Evolutionary conservation across 257 asterid species (phyloP).

Genomic region (Solanum corneliomulleri): DNA sequence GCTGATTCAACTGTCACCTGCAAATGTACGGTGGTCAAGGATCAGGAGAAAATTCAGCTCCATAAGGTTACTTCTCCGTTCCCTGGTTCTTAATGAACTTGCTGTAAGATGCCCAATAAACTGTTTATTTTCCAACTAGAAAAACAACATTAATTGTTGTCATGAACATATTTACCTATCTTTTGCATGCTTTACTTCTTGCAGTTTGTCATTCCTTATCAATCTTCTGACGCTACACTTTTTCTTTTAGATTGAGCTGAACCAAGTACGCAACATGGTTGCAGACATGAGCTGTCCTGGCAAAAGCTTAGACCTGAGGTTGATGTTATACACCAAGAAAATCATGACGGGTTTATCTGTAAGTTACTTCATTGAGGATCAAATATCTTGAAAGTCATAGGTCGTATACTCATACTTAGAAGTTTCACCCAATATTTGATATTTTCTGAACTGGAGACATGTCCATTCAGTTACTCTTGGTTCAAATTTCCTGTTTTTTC

Average conservation of each 20-base stretch:
- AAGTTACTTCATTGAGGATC: constrained; percentile 7
- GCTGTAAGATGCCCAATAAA: not conserved
- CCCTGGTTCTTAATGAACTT: not conserved
- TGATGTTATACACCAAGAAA: constrained; percentile 33
- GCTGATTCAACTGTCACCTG: constrained; percentile 32
- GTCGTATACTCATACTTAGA: no score
- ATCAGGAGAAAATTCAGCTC: constrained; percentile 19
- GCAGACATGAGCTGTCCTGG: constrained; percentile 37
- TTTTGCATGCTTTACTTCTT: not conserved
- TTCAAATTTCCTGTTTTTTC: not conserved
- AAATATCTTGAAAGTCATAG: not conserved
- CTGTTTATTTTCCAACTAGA: not conserved
- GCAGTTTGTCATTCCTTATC: not conserved
- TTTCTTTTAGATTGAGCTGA: constrained; percentile 19
- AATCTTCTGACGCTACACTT: not conserved
- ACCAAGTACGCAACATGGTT: constrained; percentile 36
- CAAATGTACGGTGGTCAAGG: constrained; percentile 23
- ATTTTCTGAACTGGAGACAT: not conserved
- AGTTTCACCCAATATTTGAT: no score
- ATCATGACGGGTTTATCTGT: constrained; percentile 16
- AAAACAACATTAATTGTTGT: not conserved
- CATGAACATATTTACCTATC: not conserved
- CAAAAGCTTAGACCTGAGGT: constrained; percentile 36
- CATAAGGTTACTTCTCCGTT: constrained; percentile 21
- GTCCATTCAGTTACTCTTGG: not conserved